Percentiles rank a stretch among this genome's conserved stretches.
phyloP scores from a whole-genome alignment of 208 protist species.

The Leishmania arabica region DNA sequence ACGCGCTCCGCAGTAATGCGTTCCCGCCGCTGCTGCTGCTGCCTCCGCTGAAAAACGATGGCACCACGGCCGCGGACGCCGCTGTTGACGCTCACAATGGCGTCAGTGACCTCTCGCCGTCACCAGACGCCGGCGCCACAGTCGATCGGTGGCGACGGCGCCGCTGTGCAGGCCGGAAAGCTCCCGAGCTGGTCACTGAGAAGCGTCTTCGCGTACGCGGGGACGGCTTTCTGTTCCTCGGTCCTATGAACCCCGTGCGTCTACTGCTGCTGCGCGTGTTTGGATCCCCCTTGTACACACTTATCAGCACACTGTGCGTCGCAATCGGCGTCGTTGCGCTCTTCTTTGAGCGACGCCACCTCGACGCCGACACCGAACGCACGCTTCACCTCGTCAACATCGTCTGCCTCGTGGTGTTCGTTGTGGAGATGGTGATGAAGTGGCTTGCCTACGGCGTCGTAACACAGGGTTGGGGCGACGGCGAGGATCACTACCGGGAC shows the following conservation, averaged over 20 bases:
- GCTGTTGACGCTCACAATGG: not conserved
- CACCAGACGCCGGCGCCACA: not conserved
- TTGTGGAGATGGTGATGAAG: slow-evolving; percentile 58
- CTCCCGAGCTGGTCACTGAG: not conserved
- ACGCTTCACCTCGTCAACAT: slow-evolving; percentile 37
- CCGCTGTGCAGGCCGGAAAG: not conserved
- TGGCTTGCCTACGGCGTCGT: slow-evolving; percentile 51
- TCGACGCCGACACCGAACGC: slow-evolving; percentile 10
- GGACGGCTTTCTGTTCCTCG: slow-evolving; percentile 24
- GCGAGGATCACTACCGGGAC: not conserved
- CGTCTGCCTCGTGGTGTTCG: slow-evolving; percentile 57
- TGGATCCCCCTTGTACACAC: slow-evolving; percentile 36
- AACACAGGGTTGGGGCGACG: not conserved
- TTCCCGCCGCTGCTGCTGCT: slow-evolving; percentile 28
- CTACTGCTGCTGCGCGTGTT: slow-evolving; percentile 35
- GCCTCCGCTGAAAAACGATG: slow-evolving; percentile 9
- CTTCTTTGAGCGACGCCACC: slow-evolving; percentile 47
- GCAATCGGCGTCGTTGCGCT: slow-evolving; percentile 48
- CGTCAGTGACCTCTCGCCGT: not conserved
- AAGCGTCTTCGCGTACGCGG: slow-evolving; percentile 3
- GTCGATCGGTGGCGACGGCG: slow-evolving; percentile 8
- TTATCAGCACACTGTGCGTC: slow-evolving; percentile 38
- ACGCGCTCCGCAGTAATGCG: slow-evolving; percentile 5
- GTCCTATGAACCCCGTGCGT: slow-evolving; percentile 30
- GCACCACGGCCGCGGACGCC: not conserved